These are phyloP conservation scores for Elongisporangium prolatum DNA, from an alignment of 352 stramenopile genomes.

Conservation along the genomic window DNA sequence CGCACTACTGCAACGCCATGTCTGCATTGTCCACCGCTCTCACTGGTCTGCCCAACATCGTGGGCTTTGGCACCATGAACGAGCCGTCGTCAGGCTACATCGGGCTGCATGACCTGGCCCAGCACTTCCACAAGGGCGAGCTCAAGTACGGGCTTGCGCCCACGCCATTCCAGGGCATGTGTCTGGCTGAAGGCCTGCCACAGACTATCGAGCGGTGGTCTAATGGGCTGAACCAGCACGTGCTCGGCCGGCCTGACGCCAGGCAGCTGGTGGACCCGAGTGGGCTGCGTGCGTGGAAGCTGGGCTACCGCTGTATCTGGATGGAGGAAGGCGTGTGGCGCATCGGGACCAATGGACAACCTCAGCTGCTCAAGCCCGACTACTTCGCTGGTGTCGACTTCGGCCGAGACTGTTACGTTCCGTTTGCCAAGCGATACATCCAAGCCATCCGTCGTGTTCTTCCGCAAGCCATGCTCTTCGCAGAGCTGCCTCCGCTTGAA, in stretches of 20 bases:
- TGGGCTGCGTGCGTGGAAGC: slow-evolving; percentile 64
- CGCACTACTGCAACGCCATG: slow-evolving; percentile 81
- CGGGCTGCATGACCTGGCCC: slow-evolving; percentile 49
- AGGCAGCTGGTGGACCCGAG: slow-evolving; percentile 44
- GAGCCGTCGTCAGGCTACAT: slow-evolving; percentile 81
- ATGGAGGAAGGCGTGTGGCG: slow-evolving; percentile 78
- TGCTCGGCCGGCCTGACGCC: slow-evolving; percentile 48
- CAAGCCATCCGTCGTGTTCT: slow-evolving; percentile 54
- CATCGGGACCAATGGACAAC: slow-evolving; percentile 23
- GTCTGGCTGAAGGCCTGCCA: slow-evolving; percentile 55
- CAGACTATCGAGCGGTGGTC: slow-evolving; percentile 68
- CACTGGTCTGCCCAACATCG: slow-evolving; percentile 69
- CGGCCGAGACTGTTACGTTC: slow-evolving; percentile 76
- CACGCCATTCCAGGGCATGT: slow-evolving; percentile 83
- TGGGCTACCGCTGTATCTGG: slow-evolving; percentile 70
- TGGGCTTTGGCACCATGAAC: slow-evolving; percentile 92
- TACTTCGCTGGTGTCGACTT: slow-evolving; percentile 77
- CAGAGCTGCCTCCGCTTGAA: slow-evolving; percentile 76
- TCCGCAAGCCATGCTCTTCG: slow-evolving; percentile 65
- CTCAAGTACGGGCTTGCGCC: slow-evolving; percentile 71
- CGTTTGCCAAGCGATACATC: slow-evolving; percentile 60
- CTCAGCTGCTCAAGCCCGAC: slow-evolving; percentile 46
- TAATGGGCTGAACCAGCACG: slow-evolving; percentile 66
- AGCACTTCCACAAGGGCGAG: slow-evolving; percentile 48
- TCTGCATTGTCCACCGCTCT: slow-evolving; percentile 53